Percentiles rank a stretch among this genome's conserved stretches.
Conservation (phyloP, 805 yeast species). For the Candida yuanshanica region DNA sequence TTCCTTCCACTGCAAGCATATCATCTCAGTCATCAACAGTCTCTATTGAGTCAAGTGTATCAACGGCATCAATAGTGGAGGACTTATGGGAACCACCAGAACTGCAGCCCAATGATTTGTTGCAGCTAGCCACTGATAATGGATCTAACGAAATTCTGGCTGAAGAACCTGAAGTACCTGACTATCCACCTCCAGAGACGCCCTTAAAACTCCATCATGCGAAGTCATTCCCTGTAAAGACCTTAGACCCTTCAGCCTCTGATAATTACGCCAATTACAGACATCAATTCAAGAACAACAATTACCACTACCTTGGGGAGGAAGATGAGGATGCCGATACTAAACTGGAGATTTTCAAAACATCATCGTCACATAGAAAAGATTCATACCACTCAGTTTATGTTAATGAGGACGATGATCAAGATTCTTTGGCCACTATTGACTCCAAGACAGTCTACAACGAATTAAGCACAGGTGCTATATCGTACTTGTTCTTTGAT, state of each 20-base stretch:
- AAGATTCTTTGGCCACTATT: conserved; percentile 42
- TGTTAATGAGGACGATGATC: conserved; percentile 26
- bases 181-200: conserved; percentile 12
- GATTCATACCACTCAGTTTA: conserved; percentile 37
- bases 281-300: not conserved
- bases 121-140: conserved; percentile 26
- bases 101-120: conserved; percentile 33
- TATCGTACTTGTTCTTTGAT: conserved; percentile 37
- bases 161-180: conserved; percentile 5
- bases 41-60: conserved; percentile 5
- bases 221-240: conserved; percentile 8
- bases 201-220: conserved; percentile 11
- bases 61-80: conserved; percentile 18
- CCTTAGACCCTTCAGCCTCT: not conserved
- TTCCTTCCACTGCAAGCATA: not conserved
- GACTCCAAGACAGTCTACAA: conserved; percentile 35
- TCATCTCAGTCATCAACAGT: conserved; percentile 3
- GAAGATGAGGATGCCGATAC: conserved; percentile 2
- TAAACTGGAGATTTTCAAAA: conserved; percentile 4
- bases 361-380: conserved; percentile 24
- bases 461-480: conserved; percentile 35
- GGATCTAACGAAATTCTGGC: conserved; percentile 11
- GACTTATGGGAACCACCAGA: conserved; percentile 35
- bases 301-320: not conserved
- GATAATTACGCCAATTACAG: not conserved